phyloP scores from a whole-genome alignment of 495 filamentous ascomycete species.

The Letharia lupina region DNA sequence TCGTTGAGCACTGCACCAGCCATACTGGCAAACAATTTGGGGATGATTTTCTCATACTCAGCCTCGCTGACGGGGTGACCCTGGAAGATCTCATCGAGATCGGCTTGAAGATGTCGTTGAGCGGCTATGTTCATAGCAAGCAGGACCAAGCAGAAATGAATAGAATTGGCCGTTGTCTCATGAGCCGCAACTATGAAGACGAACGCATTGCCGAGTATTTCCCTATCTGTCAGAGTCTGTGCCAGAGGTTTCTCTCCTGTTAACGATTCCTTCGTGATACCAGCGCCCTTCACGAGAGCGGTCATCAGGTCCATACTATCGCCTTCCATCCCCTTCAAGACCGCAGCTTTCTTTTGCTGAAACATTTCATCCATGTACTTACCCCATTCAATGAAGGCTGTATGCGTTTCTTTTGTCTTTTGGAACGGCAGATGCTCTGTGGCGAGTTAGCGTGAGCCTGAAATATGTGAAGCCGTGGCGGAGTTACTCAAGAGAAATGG shows the following conservation, averaged over 20 bases:
- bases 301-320: constrained; percentile 60
- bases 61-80: constrained; percentile 42
- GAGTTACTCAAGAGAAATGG: constrained; percentile 35
- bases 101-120: constrained; percentile 53
- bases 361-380: constrained; percentile 59
- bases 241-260: constrained; percentile 21
- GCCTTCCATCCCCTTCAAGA: constrained; percentile 37
- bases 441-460: not conserved
- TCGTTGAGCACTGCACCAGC: constrained; percentile 64
- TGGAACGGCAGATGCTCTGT: constrained; percentile 44
- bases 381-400: constrained; percentile 50
- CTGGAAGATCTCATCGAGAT: constrained; percentile 50
- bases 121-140: constrained; percentile 50
- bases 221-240: constrained; percentile 41
- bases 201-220: constrained; percentile 64
- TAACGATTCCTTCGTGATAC: constrained; percentile 21
- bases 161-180: constrained; percentile 59
- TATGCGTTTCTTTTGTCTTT: constrained; percentile 36
- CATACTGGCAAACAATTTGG: constrained; percentile 50
- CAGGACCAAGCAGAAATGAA: constrained; percentile 53
- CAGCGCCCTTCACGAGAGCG: constrained; percentile 39
- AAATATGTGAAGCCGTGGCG: not conserved
- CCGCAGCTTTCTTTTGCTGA: constrained; percentile 42
- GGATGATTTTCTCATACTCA: constrained; percentile 53
- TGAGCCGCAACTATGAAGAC: constrained; percentile 65